A percentile compares a stretch with the other conserved stretches of the same genome.
Evolutionary conservation across 1,284 basidiomycete genomes (phyloP).

Genomic region (Moesziomyces aphidis): DNA sequence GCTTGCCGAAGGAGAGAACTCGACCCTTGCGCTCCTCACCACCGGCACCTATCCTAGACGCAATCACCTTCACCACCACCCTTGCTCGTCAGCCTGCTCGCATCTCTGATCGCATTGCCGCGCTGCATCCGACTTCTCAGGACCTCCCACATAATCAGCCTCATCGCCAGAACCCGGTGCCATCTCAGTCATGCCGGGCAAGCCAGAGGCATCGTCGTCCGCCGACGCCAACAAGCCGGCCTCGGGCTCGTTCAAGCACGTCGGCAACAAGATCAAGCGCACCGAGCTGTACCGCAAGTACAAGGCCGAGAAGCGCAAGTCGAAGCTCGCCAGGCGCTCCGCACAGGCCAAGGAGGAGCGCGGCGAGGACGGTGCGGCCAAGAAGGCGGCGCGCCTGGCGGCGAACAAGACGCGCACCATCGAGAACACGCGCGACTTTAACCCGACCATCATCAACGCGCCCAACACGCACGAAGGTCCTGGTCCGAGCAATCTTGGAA

Average conservation of each 20-base stretch:
- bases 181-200: conserved; percentile 11
- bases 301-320: conserved; percentile 82
- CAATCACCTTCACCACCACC: not conserved
- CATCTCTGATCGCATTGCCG: too few species aligned
- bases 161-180: too few species aligned
- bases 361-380: conserved; percentile 77
- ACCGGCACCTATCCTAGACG: not conserved
- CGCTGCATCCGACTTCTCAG: too few species aligned
- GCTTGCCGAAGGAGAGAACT: conserved; percentile 1
- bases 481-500: conserved; percentile 63
- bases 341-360: conserved; percentile 70
- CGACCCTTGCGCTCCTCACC: not conserved
- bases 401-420: conserved; percentile 90
- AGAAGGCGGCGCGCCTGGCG: conserved; percentile 77
- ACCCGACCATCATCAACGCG: conserved; percentile 77
- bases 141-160: too few species aligned
- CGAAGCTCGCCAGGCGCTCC: conserved; percentile 82
- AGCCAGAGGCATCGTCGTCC: conserved; percentile 16
- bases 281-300: conserved; percentile 72
- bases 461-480: conserved; percentile 68
- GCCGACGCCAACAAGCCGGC: conserved; percentile 19
- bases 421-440: conserved; percentile 91
- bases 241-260: conserved; percentile 58
- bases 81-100: too few species aligned
- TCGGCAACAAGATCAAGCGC: conserved; percentile 69